phyloP scores from a whole-genome alignment of 768 basidiomycete genomes.

The Pleurotus giganteus region DNA sequence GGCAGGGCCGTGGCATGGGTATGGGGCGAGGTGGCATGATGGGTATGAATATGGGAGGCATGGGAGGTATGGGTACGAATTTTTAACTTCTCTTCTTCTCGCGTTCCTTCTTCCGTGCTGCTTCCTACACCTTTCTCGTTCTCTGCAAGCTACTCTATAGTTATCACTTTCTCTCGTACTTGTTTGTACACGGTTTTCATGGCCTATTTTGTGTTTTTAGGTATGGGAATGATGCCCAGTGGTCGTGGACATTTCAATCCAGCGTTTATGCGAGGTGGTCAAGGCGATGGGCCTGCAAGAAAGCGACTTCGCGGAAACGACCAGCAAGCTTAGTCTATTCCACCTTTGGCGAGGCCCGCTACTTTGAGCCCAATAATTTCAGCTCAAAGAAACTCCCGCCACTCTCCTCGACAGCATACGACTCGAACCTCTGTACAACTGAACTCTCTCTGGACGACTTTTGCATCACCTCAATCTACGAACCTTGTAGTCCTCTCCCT shows the following conservation, averaged over 20 bases:
- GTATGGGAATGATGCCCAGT: conserved; percentile 52
- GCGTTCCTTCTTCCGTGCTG: background rate
- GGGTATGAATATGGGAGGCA: conserved; percentile 32
- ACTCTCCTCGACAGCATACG: too few relatives aligned
- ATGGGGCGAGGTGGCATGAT: conserved; percentile 54
- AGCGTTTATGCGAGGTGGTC: conserved; percentile 58
- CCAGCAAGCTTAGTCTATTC: too few relatives aligned
- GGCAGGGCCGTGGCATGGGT: conserved; percentile 54
- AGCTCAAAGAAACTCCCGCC: too few relatives aligned
- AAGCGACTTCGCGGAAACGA: conserved; percentile 1
- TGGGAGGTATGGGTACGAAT: conserved; percentile 57
- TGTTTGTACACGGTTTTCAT: conserved; percentile 14
- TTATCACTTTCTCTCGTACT: conserved; percentile 37
- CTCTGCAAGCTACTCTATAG: conserved; percentile 27
- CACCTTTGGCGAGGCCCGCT: too few relatives aligned
- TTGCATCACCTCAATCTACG: too few relatives aligned
- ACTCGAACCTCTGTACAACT: too few relatives aligned
- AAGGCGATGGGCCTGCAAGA: conserved; percentile 32
- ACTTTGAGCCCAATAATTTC: too few relatives aligned
- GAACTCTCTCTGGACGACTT: too few relatives aligned
- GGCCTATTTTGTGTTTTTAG: conserved; percentile 25
- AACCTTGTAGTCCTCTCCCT: too few relatives aligned
- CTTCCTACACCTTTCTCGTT: conserved; percentile 16
- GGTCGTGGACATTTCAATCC: conserved; percentile 70
- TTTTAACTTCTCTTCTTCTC: conserved; percentile 33